Base-by-base conservation (phyloP, 148 eudicot genomes). In the Rhododendron mucronatum region DNA sequence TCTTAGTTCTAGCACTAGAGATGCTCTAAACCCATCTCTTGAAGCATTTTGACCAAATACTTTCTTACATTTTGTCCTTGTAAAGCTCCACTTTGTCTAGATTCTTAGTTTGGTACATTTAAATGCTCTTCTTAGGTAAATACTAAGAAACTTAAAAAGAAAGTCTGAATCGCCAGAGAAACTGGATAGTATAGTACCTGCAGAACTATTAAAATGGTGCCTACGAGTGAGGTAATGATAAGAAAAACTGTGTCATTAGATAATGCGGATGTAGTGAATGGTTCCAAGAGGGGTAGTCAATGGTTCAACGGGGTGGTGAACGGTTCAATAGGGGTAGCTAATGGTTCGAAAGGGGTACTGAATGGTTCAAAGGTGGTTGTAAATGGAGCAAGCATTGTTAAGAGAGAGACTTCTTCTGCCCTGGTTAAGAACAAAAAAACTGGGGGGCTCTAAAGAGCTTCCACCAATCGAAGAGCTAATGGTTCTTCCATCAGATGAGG, bases 401-500 rank as follows among this genome's bases (percentile, higher is more conserved):
- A 91, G 91, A 90, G 84, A 85, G 89, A 85, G n/a, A n/a, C n/a
- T 51, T 18, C 87, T 81, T 88, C 92, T 51, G 50, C 90, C 48
- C 63, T 89, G 87, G 89, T 90, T 76, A 91, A 89, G 88, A 86
- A 87, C 63, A 84, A 87, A 41, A 78, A 78, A 85, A 47, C 86
- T 84, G 47, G 20, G 41, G 88, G 85, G 30, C 79, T 82, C 90
- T 85, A 86, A 84, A 15, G 98, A 91, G 82, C 96, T 95, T 84
- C 99, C 96, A 9, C 99, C 94, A 8, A 77, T 93, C 59, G 98
- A 97, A 47, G 96, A 91, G 82, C 89, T 92, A 4, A 95, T 89
- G 89, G 93, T 93, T 88, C 90, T 97, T 85, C 96, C 98, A 61
- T 92, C 91, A 7, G 99, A 97, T 89, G 96, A 93, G 88, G 91